phyloP scores from a whole-genome alignment of 2,329 filamentous ascomycete species.

The Diaporthe sp. region DNA sequence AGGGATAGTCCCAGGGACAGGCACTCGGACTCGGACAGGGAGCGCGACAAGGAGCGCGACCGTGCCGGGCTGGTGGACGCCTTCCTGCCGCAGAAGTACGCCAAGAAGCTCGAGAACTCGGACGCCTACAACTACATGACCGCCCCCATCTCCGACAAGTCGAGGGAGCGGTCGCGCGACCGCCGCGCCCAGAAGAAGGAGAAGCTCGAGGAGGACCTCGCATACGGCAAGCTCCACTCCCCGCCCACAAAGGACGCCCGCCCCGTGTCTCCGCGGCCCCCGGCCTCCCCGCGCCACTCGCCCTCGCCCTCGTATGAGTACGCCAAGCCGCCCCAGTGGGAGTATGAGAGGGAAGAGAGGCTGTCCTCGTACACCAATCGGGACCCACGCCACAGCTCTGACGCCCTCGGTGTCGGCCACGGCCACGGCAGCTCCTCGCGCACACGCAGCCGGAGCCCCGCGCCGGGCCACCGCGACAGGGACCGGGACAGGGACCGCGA shows the following conservation, averaged over 20 bases:
- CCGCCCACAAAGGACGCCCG: constrained; percentile 40
- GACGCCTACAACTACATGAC: constrained; percentile 44
- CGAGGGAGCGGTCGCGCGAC: constrained; percentile 47
- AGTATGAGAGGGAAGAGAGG: constrained; percentile 53
- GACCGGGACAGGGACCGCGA: constrained; percentile 38
- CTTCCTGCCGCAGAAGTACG: constrained; percentile 64
- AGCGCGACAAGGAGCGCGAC: constrained; percentile 44
- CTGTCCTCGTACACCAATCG: constrained; percentile 50
- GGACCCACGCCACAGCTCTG: constrained; percentile 40
- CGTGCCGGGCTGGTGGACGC: constrained; percentile 48
- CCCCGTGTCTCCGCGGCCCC: constrained; percentile 45
- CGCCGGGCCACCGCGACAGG: constrained; percentile 40
- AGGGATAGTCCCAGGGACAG: constrained; percentile 46
- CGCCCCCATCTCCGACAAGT: constrained; percentile 46
- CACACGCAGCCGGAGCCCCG: constrained; percentile 43
- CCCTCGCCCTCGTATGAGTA: constrained; percentile 46
- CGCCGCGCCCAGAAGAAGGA: constrained; percentile 46
- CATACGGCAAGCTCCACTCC: constrained; percentile 58
- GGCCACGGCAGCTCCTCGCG: constrained; percentile 41
- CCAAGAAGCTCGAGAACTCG: constrained; percentile 49
- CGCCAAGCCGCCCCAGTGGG: constrained; percentile 52
- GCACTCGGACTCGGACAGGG: constrained; percentile 50
- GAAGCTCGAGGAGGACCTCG: constrained; percentile 58
- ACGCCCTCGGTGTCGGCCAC: constrained; percentile 34
- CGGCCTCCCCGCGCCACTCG: constrained; percentile 45